Conservation (phyloP, 1,284 basidiomycete genomes). For the Irpex sp. region DNA sequence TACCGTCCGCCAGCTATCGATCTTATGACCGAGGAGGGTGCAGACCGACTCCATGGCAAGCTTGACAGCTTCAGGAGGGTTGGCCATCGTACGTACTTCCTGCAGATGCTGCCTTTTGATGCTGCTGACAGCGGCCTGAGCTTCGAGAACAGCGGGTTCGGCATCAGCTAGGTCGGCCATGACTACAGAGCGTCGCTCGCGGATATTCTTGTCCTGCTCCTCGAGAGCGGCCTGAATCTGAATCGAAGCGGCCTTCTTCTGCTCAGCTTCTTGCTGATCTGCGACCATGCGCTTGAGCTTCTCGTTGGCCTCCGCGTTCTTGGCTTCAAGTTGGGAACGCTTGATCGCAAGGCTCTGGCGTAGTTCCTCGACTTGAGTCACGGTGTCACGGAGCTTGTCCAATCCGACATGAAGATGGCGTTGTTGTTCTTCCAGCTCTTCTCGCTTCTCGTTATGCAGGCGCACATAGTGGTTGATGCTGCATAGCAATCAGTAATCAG, state of each 20-base stretch:
- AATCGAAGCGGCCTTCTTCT: constrained; percentile 95
- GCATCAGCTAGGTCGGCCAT: constrained; percentile 97
- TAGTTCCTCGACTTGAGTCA: constrained; percentile 94
- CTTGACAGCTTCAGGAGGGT: constrained; percentile 97
- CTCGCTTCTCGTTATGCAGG: constrained; percentile 97
- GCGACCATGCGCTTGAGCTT: constrained; percentile 98
- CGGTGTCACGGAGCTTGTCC: constrained; percentile 95
- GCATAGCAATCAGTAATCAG: constrained; percentile 9
- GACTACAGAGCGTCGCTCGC: constrained; percentile 84
- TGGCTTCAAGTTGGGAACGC: constrained; percentile 88
- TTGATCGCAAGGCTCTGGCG: constrained; percentile 95
- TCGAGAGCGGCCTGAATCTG: constrained; percentile 93
- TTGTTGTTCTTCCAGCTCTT: constrained; percentile 98
- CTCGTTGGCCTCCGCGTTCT: constrained; percentile 93
- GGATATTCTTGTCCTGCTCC: constrained; percentile 88
- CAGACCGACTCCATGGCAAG: constrained; percentile 99
- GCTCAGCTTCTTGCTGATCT: constrained; percentile 98
- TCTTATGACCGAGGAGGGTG: constrained; percentile 95
- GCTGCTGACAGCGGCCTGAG: constrained; percentile 92
- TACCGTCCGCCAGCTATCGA: constrained; percentile 96
- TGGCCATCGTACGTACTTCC: constrained; percentile 98
- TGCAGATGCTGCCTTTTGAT: constrained; percentile 97
- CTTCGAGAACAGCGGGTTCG: constrained; percentile 95
- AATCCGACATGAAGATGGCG: constrained; percentile 98
- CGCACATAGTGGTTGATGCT: constrained; percentile 97